These are phyloP conservation scores for Leptographium wingfieldii DNA, from an alignment of 2,329 filamentous ascomycete genomes.

Conservation along the genomic window DNA sequence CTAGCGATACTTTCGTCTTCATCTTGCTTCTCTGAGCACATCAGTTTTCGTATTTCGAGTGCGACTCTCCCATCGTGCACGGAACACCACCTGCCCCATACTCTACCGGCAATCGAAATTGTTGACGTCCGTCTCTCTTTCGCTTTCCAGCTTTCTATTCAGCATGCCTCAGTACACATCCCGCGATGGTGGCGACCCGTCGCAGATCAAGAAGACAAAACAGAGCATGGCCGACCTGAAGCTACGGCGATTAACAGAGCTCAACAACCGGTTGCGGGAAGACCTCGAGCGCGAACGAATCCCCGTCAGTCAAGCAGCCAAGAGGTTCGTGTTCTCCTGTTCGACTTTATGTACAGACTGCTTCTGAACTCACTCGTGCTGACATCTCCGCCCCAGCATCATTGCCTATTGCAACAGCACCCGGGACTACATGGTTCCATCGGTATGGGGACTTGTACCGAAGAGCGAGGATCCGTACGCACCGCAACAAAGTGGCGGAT, in stretches of 20 bases:
- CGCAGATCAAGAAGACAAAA: constrained; percentile 79
- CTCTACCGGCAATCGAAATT: neutral
- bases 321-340: constrained; percentile 43
- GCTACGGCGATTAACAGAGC: constrained; percentile 86
- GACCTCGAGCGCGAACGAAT: constrained; percentile 92
- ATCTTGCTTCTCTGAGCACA: neutral
- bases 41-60: neutral
- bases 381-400: constrained; percentile 45
- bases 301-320: constrained; percentile 85
- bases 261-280: constrained; percentile 91
- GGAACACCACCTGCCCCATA: neutral
- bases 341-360: constrained; percentile 1
- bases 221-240: constrained; percentile 99
- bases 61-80: neutral
- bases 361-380: neutral
- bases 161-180: constrained; percentile 56
- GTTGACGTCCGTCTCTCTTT: constrained; percentile 6
- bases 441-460: constrained; percentile 88
- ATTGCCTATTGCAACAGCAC: constrained; percentile 98
- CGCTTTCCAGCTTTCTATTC: constrained; percentile 13
- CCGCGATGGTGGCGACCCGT: constrained; percentile 53
- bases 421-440: constrained; percentile 97
- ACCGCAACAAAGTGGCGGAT: constrained; percentile 82
- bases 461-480: constrained; percentile 98
- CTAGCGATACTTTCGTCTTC: neutral